phyloP scores from a whole-genome alignment of 2,329 filamentous ascomycete species.

The Microcyclospora pomicola region DNA sequence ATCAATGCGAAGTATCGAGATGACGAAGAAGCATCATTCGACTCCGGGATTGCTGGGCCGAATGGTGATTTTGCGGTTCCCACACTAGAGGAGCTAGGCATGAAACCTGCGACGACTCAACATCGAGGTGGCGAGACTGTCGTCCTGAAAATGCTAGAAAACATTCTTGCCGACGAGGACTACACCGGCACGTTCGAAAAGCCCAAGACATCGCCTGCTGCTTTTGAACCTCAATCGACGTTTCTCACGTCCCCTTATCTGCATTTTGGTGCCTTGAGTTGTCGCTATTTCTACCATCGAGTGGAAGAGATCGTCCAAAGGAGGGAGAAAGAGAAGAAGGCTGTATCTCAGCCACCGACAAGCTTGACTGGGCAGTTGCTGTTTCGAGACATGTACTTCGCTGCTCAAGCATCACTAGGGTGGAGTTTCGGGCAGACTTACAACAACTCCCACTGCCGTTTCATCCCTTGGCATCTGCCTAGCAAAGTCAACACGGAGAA shows the following conservation, averaged over 20 bases:
- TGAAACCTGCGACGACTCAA: slow-evolving; percentile 49
- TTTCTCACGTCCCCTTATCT: slow-evolving; percentile 60
- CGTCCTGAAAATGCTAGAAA: slow-evolving; percentile 44
- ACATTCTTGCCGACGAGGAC: slow-evolving; percentile 46
- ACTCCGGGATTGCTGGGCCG: slow-evolving; percentile 46
- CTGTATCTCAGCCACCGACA: slow-evolving; percentile 44
- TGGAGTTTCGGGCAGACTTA: slow-evolving; percentile 49
- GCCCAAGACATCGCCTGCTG: slow-evolving; percentile 60
- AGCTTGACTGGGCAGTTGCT: slow-evolving; percentile 59
- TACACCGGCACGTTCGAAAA: slow-evolving; percentile 66
- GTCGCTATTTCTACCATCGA: slow-evolving; percentile 59
- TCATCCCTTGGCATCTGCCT: slow-evolving; percentile 66
- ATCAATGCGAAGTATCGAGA: slow-evolving; percentile 45
- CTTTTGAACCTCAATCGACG: slow-evolving; percentile 58
- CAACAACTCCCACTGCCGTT: slow-evolving; percentile 53
- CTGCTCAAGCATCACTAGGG: slow-evolving; percentile 56
- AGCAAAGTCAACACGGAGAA: slow-evolving; percentile 41
- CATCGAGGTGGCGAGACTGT: slow-evolving; percentile 58
- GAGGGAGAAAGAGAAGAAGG: slow-evolving; percentile 42
- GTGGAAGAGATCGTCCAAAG: slow-evolving; percentile 47
- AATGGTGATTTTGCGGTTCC: slow-evolving; percentile 56
- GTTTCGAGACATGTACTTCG: slow-evolving; percentile 77
- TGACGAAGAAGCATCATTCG: slow-evolving; percentile 44
- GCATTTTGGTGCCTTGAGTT: slow-evolving; percentile 60
- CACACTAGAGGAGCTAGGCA: slow-evolving; percentile 56